These are phyloP conservation scores for Stellera chamaejasme DNA, from an alignment of 345 rosid genomes.

Conservation along the genomic window DNA sequence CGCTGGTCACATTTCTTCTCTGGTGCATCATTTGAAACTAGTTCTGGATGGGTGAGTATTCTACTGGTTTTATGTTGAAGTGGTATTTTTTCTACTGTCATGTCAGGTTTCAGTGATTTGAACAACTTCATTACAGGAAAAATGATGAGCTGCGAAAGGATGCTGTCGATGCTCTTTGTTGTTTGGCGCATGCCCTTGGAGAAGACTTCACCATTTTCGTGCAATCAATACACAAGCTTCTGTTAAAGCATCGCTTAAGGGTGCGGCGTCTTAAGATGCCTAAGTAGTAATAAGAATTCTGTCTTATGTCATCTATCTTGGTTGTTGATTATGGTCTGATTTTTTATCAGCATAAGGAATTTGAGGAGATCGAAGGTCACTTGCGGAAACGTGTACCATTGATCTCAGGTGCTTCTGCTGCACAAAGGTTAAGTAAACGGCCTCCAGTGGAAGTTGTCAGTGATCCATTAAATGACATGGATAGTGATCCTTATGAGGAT, in stretches of 20 bases:
- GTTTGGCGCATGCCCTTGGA: conserved; percentile 97
- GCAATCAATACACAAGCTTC: conserved; percentile 84
- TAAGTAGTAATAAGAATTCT: neutral
- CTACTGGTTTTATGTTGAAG: too few species aligned
- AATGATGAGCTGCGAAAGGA: conserved; percentile 88
- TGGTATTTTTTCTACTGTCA: conserved; percentile 5
- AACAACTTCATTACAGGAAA: conserved; percentile 39
- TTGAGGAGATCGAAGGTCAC: conserved; percentile 87
- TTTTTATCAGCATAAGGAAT: conserved; percentile 82
- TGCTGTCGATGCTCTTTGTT: conserved; percentile 95
- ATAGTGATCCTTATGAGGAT: conserved; percentile 81
- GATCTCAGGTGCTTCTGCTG: conserved; percentile 71
- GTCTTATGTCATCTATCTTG: conserved; percentile 2
- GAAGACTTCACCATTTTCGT: conserved; percentile 95
- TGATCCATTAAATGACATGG: conserved; percentile 75
- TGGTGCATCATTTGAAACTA: conserved; percentile 95
- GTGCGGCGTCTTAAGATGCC: conserved; percentile 23
- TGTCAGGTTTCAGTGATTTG: neutral
- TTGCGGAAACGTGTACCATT: conserved; percentile 75
- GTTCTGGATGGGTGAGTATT: conserved; percentile 94
- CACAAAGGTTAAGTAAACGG: conserved; percentile 70
- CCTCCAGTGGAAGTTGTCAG: conserved; percentile 81
- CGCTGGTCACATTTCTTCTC: conserved; percentile 88
- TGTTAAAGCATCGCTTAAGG: conserved; percentile 64
- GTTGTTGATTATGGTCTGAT: conserved; percentile 4